Evolutionary conservation across 2,329 filamentous ascomycete genomes (phyloP), one percentile per base, ranked within the genome.

Genomic region (Dactylellina drechsleri): DNA sequence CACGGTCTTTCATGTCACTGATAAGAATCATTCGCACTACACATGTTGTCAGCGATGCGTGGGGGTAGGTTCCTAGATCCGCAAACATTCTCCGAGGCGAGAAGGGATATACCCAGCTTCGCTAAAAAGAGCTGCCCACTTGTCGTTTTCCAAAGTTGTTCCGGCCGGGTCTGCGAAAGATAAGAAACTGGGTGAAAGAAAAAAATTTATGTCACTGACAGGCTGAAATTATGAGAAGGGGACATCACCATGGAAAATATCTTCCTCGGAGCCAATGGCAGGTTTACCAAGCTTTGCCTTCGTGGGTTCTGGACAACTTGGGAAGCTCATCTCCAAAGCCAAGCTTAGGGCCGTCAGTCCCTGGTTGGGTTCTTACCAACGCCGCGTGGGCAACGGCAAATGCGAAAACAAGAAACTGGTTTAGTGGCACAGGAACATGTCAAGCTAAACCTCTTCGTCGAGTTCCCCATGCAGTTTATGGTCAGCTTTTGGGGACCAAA

Each of bases 81-180:
- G 66, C 66, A 71, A 40, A 15, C 53, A 31, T 71, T 71, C 43
- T 71, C 66, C 66, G 66, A 64, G 66, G 66, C 59, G 52, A 59
- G 41, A 26, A 13, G 20, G 31, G 31, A 36, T 36, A 10, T 7
- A 10, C 5, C 31, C 31, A 7, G 5, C 31, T 36, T 36, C 31
- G 31, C 31, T 36, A 36, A 36, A 7, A 36, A 36, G 31, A 36
- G 10, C 31, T 36, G 31, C 31, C 31, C 6, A 36, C 6, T 47
- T n/a, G 43, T 15, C 13, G 43, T 18, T n/a, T 47, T n/a, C 10
- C 31, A 47, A 47, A n/a, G 43, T 47, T 47, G 43, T 47, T 47
- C 43, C 43, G 43, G 13, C 43, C 31, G 10, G 13, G 43, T 18
- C 15, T 18, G 43, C 43, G 5, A 6, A 8, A 47, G 43, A 47